Percentiles rank a stretch among this genome's conserved stretches.
Conservation (phyloP, 768 basidiomycete genomes). For the Boletus pseudopeckii region DNA sequence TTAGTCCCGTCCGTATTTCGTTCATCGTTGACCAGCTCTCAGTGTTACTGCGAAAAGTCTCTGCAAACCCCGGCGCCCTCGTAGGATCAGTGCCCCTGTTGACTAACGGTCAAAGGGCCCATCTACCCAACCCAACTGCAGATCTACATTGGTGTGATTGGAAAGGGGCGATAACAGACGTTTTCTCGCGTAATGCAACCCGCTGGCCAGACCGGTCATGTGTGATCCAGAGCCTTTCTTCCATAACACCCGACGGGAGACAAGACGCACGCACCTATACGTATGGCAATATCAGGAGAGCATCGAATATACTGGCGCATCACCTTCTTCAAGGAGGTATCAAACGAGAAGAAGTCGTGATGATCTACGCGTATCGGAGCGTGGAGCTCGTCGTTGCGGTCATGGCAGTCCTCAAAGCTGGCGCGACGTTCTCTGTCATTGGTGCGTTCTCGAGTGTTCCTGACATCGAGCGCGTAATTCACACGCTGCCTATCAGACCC, state of each 20-base stretch:
- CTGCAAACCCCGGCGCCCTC: constrained; percentile 60
- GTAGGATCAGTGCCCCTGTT: constrained; percentile 81
- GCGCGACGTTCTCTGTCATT: constrained; percentile 95
- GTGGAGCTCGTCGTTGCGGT: constrained; percentile 97
- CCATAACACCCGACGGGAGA: constrained; percentile 31
- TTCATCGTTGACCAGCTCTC: constrained; percentile 85
- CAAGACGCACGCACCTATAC: constrained; percentile 64
- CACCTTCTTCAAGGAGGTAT: constrained; percentile 83
- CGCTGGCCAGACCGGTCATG: constrained; percentile 80
- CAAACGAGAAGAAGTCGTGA: constrained; percentile 92
- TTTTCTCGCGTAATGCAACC: constrained; percentile 86
- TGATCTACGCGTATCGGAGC: constrained; percentile 95
- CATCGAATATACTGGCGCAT: constrained; percentile 88
- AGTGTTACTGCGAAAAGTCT: constrained; percentile 66
- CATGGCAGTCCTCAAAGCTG: constrained; percentile 93
- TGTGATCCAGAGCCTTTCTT: constrained; percentile 74
- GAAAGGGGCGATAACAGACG: constrained; percentile 94
- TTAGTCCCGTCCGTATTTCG: constrained; percentile 72
- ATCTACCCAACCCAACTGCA: constrained; percentile 78
- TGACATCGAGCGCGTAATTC: not conserved
- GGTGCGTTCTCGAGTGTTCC: constrained; percentile 47
- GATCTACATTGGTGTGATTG: constrained; percentile 97
- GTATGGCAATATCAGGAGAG: constrained; percentile 77
- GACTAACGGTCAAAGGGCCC: constrained; percentile 62
- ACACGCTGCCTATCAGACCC: constrained; percentile 58